Evolutionary conservation across 306 rosid genomes (phyloP).

Genomic region (Medicago arabica): DNA sequence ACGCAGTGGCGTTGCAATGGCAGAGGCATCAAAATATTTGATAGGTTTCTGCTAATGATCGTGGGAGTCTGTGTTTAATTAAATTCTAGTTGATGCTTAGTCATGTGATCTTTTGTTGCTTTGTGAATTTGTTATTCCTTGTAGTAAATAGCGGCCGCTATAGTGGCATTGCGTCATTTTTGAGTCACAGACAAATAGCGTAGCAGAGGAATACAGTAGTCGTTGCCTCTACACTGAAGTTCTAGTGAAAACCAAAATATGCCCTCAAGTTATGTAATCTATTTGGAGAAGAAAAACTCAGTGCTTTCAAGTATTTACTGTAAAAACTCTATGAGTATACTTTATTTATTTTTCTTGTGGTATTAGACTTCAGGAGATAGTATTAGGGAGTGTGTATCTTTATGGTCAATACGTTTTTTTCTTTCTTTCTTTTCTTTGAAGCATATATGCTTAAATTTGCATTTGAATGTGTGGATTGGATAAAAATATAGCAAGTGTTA

Average conservation of each 20-base stretch:
- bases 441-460: slow-evolving; percentile 20
- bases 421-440: background rate
- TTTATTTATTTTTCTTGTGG: background rate
- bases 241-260: background rate
- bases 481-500: slow-evolving; percentile 14
- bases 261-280: background rate
- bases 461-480: slow-evolving; percentile 23
- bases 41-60: background rate
- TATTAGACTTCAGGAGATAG: background rate
- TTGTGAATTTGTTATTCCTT: background rate
- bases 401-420: background rate
- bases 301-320: background rate
- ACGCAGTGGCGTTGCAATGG: background rate
- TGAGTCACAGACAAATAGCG: background rate
- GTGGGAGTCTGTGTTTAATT: background rate
- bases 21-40: background rate
- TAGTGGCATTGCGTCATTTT: background rate
- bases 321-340: background rate
- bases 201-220: background rate
- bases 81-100: background rate
- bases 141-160: background rate
- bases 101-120: background rate
- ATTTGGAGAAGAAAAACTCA: background rate
- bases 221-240: background rate
- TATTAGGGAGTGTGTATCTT: background rate